Conservation (phyloP, 1,139 yeast species). For the Meyerozyma athensensis region DNA sequence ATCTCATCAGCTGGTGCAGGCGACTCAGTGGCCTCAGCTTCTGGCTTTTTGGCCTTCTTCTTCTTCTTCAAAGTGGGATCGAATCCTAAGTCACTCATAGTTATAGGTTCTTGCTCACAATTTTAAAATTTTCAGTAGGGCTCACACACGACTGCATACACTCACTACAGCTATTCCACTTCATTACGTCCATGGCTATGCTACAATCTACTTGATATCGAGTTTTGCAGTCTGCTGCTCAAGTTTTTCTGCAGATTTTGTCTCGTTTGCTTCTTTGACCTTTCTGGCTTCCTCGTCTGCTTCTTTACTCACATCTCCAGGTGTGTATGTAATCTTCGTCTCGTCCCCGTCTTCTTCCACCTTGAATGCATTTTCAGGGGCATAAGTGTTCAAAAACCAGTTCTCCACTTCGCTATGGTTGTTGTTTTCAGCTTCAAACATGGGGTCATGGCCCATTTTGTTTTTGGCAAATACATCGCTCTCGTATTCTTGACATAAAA, state of each 20-base stretch:
- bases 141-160: not conserved
- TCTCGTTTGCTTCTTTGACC: slow-evolving; percentile 14
- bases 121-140: slow-evolving; percentile 1
- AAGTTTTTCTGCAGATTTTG: not conserved
- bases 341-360: slow-evolving; percentile 41
- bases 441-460: slow-evolving; percentile 71
- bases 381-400: slow-evolving; percentile 67
- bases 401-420: slow-evolving; percentile 61
- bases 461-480: slow-evolving; percentile 84
- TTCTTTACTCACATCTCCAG: slow-evolving; percentile 46
- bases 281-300: slow-evolving; percentile 36
- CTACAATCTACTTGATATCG: not conserved
- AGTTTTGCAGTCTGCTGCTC: not conserved
- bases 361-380: slow-evolving; percentile 58
- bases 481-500: slow-evolving; percentile 64
- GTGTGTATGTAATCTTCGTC: slow-evolving; percentile 43
- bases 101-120: slow-evolving; percentile 4
- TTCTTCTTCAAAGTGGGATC: slow-evolving; percentile 81
- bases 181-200: not conserved
- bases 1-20: slow-evolving; percentile 27
- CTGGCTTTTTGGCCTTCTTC: slow-evolving; percentile 60
- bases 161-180: not conserved
- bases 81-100: slow-evolving; percentile 63
- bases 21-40: slow-evolving; percentile 28
- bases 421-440: slow-evolving; percentile 83